Base-by-base conservation (phyloP, 1,139 yeast genomes). In the Pichia sp. region DNA sequence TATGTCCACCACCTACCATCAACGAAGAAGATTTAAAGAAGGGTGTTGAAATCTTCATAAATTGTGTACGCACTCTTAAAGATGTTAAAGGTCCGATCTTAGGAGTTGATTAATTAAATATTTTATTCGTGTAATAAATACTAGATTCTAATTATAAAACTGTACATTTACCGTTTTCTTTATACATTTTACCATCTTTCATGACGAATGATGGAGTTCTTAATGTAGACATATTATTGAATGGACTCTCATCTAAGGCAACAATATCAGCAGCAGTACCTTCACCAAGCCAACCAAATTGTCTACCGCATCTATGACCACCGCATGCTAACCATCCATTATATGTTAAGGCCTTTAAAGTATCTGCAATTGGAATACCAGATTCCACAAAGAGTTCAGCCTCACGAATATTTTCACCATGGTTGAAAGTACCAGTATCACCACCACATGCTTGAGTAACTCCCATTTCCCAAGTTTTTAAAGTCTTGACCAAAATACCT, bases 1-100 rank as follows among this genome's bases (percentile, higher is more conserved):
- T 90, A 65, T 95, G 96, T 10, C 97, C 97, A 45, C 96, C 97
- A 24, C 74, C 90, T 67, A 91, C 88, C 38, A 90, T 90, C 56
- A 76, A 88, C 32, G 85, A 87, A 63, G 86, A 82, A 57, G 96
- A 88, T 61, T 72, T 90, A 60, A 68, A 77, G 57, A 79, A 77
- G 68, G 96, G 96, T 57, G 83, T 88, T 46, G 79, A 76, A 40
- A 56, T 57, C 11, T 48, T 58, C 18, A 53, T 51, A 22, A 40
- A 54, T 4, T 53, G 59, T 43, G 51, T 56, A 3, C 33, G 51
- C 15, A n/a, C 28, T 17, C 33, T 54, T 15, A 36, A 31, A n/a
- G 36, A 33, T 14, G 37, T 52, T n/a, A 49, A 47, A 12, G 57
- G 54, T n/a, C 50, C 50, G 14, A 54, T 54, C n/a, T 31, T 54